A percentile compares a stretch with the other conserved stretches of the same genome.
phyloP scores from a whole-genome alignment of 306 rosid genomes.

The Alnus glutinosa region DNA sequence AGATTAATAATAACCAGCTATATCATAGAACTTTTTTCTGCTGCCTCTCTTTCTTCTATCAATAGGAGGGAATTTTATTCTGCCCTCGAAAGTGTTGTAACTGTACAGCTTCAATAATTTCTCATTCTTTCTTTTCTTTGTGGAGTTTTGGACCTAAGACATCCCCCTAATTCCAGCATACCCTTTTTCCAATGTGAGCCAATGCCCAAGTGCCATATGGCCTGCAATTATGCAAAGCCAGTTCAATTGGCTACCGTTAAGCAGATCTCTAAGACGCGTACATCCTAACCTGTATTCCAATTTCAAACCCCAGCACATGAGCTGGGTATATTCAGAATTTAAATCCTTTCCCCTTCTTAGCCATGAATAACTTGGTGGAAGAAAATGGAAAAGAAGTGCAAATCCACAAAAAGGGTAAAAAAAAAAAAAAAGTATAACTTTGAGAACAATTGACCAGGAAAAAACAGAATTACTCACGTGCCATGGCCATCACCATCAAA shows the following conservation, averaged over 20 bases:
- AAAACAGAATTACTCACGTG: slow-evolving; percentile 69
- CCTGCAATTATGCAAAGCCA: background rate
- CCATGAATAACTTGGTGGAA: background rate
- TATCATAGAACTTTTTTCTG: background rate
- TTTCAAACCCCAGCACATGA: background rate
- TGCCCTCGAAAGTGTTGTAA: background rate
- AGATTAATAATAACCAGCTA: background rate
- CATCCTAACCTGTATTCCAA: background rate
- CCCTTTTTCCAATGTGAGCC: background rate
- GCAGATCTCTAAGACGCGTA: background rate
- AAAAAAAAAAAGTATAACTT: background rate
- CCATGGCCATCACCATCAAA: slow-evolving; percentile 99
- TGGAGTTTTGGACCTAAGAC: background rate
- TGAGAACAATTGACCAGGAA: slow-evolving; percentile 14
- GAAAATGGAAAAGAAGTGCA: background rate
- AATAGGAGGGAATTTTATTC: background rate
- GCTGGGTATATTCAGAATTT: background rate
- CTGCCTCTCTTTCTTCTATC: background rate
- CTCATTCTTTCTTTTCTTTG: background rate
- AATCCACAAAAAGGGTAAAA: background rate
- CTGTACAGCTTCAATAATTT: background rate
- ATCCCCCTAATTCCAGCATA: background rate
- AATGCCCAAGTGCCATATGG: background rate
- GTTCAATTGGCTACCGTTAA: background rate
- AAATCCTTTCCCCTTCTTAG: background rate